These are phyloP conservation scores for Cryptococcus amylolentus DNA, from an alignment of 1,284 basidiomycete genomes.

Conservation along the genomic window DNA sequence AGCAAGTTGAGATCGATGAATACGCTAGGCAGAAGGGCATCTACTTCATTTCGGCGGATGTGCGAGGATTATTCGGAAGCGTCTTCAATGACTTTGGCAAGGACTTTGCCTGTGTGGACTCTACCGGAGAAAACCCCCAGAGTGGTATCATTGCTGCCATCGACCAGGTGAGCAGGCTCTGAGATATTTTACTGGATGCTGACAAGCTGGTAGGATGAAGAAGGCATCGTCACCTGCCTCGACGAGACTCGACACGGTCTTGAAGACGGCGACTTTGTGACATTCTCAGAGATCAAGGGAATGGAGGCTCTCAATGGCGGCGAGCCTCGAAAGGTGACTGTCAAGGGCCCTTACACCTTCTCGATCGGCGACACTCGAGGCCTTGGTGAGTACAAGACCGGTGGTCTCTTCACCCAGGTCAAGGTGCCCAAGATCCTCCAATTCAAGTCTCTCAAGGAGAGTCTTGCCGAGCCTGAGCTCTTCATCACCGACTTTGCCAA, in stretches of 20 bases:
- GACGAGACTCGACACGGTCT: conserved; percentile 97
- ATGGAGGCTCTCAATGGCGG: conserved; percentile 88
- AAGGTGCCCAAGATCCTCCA: conserved; percentile 97
- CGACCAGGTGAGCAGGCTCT: conserved; percentile 59
- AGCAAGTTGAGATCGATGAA: conserved; percentile 92
- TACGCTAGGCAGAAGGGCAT: conserved; percentile 86
- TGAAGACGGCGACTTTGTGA: conserved; percentile 96
- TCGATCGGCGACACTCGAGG: conserved; percentile 83
- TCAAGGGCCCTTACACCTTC: conserved; percentile 94
- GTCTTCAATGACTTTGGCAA: conserved; percentile 96
- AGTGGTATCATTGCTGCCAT: conserved; percentile 94
- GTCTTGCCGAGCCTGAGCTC: conserved; percentile 74
- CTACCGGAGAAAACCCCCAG: conserved; percentile 90
- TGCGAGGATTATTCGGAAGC: conserved; percentile 90
- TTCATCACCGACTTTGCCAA: conserved; percentile 98
- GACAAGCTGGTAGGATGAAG: conserved; percentile 59
- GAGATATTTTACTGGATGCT: neutral
- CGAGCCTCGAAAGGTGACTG: conserved; percentile 84
- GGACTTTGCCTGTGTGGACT: conserved; percentile 91
- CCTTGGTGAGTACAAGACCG: conserved; percentile 74
- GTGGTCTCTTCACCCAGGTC: conserved; percentile 96
- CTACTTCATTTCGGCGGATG: conserved; percentile 88
- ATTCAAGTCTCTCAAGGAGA: conserved; percentile 92
- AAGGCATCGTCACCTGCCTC: conserved; percentile 90
- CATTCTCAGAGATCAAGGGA: conserved; percentile 95